phyloP scores from a whole-genome alignment of 2,329 filamentous ascomycete species.

The Sarocladium kiliense region DNA sequence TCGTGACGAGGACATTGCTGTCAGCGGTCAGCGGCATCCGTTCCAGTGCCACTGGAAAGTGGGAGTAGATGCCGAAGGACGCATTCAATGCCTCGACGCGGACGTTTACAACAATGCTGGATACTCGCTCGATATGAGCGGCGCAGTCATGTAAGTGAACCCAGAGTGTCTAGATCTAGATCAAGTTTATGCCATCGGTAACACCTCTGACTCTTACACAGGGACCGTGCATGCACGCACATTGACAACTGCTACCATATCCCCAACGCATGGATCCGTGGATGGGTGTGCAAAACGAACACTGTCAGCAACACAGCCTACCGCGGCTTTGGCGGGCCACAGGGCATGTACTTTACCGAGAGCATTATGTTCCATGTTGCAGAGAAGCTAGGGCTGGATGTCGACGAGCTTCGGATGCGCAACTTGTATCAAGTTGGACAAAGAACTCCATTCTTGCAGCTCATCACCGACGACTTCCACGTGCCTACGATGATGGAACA shows the following conservation, averaged over 20 bases:
- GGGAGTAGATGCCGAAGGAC: slow-evolving; percentile 79
- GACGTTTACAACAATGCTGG: slow-evolving; percentile 84
- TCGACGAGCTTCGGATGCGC: slow-evolving; percentile 68
- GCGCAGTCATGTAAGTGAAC: slow-evolving; percentile 49
- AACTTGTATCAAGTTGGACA: slow-evolving; percentile 76
- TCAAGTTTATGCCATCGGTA: too few relatives aligned
- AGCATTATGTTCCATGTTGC: slow-evolving; percentile 78
- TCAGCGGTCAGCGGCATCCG: slow-evolving; percentile 81
- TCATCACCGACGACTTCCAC: slow-evolving; percentile 71
- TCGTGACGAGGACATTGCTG: slow-evolving; percentile 82
- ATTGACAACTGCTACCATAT: slow-evolving; percentile 79
- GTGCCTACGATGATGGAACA: slow-evolving; percentile 87
- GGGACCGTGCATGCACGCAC: slow-evolving; percentile 75
- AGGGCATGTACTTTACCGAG: slow-evolving; percentile 84
- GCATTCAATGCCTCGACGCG: slow-evolving; percentile 75
- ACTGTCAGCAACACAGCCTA: slow-evolving; percentile 91
- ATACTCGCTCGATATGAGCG: slow-evolving; percentile 58
- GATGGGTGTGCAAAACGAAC: slow-evolving; percentile 79
- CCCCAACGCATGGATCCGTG: slow-evolving; percentile 73
- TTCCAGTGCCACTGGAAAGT: slow-evolving; percentile 86
- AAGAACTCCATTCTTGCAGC: slow-evolving; percentile 78
- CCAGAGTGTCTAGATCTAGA: not conserved
- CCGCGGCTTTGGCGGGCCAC: slow-evolving; percentile 83
- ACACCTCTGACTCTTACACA: slow-evolving; percentile 18
- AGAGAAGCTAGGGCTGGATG: slow-evolving; percentile 71